Conservation (phyloP, 164 flowering plant genomes). For the Malania oleifera region DNA sequence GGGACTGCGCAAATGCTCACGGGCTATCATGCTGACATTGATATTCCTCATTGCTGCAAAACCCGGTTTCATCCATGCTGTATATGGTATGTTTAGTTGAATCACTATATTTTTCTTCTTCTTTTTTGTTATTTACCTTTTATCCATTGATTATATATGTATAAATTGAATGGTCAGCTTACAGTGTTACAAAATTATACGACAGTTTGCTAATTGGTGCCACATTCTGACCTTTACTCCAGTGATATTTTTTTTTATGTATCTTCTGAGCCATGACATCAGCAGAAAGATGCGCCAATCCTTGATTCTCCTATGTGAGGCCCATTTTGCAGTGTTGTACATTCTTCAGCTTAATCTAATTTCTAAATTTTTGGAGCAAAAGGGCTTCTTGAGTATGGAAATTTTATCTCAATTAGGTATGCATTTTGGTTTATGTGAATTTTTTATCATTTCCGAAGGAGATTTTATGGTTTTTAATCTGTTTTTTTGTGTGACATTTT, state of each 20-base stretch:
- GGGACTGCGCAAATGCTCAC: slow-evolving; percentile 9
- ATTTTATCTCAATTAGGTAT: slow-evolving; percentile 3
- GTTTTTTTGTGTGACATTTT: neutral
- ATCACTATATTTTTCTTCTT: neutral
- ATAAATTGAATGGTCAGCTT: neutral
- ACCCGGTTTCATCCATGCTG: slow-evolving; percentile 8
- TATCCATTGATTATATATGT: neutral
- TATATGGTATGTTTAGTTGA: slow-evolving; percentile 2
- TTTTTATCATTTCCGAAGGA: neutral
- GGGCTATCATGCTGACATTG: neutral
- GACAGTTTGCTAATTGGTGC: neutral
- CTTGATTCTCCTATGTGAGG: slow-evolving; percentile 9
- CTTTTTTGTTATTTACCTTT: neutral
- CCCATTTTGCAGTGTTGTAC: slow-evolving; percentile 4
- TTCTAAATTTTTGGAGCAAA: neutral
- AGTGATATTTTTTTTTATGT: slow-evolving; percentile 6
- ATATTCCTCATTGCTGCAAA: slow-evolving; percentile 1
- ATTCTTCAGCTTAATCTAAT: slow-evolving; percentile 4
- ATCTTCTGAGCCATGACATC: slow-evolving; percentile 7
- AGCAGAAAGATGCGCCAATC: neutral
- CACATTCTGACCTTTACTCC: neutral
- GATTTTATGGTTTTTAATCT: neutral
- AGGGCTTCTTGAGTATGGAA: slow-evolving; percentile 1
- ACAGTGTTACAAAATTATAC: neutral
- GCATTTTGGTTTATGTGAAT: neutral